A percentile compares a stretch with the other conserved stretches of the same genome.
phyloP scores from a whole-genome alignment of 116 monocot species.

The Papilionanthe hybrid region DNA sequence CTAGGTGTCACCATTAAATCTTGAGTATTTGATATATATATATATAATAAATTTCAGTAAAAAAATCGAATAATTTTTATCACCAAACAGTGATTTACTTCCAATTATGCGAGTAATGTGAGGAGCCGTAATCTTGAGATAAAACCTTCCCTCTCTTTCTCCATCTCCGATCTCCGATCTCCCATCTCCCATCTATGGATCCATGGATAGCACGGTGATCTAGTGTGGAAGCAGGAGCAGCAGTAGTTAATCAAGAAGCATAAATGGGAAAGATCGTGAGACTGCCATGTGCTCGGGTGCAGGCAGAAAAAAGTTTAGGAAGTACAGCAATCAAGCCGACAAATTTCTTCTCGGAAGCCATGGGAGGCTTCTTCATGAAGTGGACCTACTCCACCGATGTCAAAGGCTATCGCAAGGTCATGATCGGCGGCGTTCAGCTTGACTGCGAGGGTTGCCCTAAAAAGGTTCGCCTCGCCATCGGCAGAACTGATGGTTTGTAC shows the following conservation, averaged over 20 bases:
- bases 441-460: conserved; percentile 12
- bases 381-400: conserved; percentile 8
- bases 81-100: no score
- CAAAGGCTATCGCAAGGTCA: conserved; percentile 10
- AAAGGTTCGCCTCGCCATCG: conserved; percentile 6
- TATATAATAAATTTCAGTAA: no score
- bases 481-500: conserved; percentile 2
- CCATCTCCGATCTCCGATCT: no score
- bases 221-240: background rate
- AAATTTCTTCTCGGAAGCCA: background rate
- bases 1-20: no score
- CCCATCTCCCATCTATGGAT: no score
- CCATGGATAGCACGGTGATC: no score
- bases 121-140: no score
- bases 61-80: no score
- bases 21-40: no score
- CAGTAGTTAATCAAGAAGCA: background rate
- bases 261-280: conserved; percentile 9
- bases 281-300: background rate
- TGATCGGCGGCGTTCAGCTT: conserved; percentile 11
- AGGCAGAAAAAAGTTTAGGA: background rate
- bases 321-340: background rate
- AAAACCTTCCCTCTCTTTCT: no score
- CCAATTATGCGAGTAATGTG: no score
- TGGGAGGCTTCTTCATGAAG: conserved; percentile 10